These are phyloP conservation scores for Fusarium tjaetaba DNA, from an alignment of 2,329 filamentous ascomycete species.

Conservation along the genomic window DNA sequence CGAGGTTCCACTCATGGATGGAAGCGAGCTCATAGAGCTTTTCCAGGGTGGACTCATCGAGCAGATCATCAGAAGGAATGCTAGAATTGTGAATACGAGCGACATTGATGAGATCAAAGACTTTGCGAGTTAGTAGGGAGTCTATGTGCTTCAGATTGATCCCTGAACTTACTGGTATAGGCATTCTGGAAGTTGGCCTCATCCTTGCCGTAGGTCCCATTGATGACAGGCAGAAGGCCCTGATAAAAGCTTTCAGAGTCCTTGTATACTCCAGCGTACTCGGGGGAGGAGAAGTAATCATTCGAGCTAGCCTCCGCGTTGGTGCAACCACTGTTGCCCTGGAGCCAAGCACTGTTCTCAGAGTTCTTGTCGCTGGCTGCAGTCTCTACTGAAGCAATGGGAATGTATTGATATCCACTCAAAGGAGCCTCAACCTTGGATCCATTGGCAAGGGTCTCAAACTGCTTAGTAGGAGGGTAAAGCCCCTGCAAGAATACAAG, in stretches of 20 bases:
- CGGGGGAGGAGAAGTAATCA: conserved; percentile 60
- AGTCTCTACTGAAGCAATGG: conserved; percentile 69
- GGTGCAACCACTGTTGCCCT: conserved; percentile 66
- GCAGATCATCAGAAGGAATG: conserved; percentile 67
- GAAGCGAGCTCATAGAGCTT: conserved; percentile 80
- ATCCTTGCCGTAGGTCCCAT: conserved; percentile 58
- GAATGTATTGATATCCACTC: conserved; percentile 85
- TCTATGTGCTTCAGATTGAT: conserved; percentile 59
- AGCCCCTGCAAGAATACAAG: conserved; percentile 84
- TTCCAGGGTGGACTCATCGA: conserved; percentile 67
- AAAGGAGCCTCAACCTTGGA: conserved; percentile 73
- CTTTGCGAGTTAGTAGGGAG: conserved; percentile 43
- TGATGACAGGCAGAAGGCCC: conserved; percentile 63
- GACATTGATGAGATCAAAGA: conserved; percentile 70
- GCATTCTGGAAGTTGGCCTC: conserved; percentile 67
- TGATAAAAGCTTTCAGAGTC: conserved; percentile 70
- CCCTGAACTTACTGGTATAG: conserved; percentile 63
- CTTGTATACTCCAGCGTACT: conserved; percentile 57
- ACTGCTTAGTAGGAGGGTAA: conserved; percentile 77
- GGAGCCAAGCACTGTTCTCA: conserved; percentile 67
- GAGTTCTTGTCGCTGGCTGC: conserved; percentile 64
- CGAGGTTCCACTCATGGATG: conserved; percentile 82
- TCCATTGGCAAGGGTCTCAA: conserved; percentile 77
- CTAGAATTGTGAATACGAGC: conserved; percentile 67
- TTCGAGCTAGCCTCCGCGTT: conserved; percentile 65